These are phyloP conservation scores for Pseudodiploospora longispora DNA, from an alignment of 2,329 filamentous ascomycete species.

Conservation along the genomic window DNA sequence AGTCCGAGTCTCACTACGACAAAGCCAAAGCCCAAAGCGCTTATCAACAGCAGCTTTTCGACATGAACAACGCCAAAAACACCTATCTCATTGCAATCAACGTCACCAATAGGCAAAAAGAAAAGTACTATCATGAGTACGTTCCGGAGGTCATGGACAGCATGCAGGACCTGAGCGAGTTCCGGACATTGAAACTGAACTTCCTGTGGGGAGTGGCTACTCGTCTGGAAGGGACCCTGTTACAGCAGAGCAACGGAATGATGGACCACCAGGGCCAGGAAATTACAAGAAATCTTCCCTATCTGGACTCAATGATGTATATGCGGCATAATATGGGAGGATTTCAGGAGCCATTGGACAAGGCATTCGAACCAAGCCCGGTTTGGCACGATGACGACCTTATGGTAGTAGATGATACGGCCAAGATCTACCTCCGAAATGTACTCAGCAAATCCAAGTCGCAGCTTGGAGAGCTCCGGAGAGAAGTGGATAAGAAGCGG, in stretches of 20 bases:
- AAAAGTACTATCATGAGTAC: constrained; percentile 95
- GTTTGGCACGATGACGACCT: constrained; percentile 91
- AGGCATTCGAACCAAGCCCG: constrained; percentile 85
- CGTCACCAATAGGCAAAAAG: constrained; percentile 95
- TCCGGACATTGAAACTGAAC: constrained; percentile 76
- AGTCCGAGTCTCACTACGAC: constrained; percentile 89
- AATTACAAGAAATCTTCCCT: constrained; percentile 79
- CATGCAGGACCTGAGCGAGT: constrained; percentile 88
- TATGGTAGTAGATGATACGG: constrained; percentile 79
- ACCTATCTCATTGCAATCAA: constrained; percentile 96
- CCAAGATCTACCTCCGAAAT: constrained; percentile 87
- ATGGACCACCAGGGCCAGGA: constrained; percentile 68
- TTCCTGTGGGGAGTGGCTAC: constrained; percentile 75
- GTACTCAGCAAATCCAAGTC: constrained; percentile 84
- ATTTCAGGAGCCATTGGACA: constrained; percentile 79
- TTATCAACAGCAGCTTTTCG: constrained; percentile 84
- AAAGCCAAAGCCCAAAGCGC: constrained; percentile 85
- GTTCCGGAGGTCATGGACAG: constrained; percentile 89
- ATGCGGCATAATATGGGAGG: constrained; percentile 78
- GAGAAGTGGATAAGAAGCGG: constrained; percentile 78
- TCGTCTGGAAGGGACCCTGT: constrained; percentile 68
- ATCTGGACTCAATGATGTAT: constrained; percentile 97
- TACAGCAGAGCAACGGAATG: constrained; percentile 64
- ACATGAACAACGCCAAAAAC: constrained; percentile 98
- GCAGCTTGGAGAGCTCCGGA: constrained; percentile 69